Conservation (phyloP, 352 stramenopile genomes). For the Hyaloperonospora arabidopsidis region DNA sequence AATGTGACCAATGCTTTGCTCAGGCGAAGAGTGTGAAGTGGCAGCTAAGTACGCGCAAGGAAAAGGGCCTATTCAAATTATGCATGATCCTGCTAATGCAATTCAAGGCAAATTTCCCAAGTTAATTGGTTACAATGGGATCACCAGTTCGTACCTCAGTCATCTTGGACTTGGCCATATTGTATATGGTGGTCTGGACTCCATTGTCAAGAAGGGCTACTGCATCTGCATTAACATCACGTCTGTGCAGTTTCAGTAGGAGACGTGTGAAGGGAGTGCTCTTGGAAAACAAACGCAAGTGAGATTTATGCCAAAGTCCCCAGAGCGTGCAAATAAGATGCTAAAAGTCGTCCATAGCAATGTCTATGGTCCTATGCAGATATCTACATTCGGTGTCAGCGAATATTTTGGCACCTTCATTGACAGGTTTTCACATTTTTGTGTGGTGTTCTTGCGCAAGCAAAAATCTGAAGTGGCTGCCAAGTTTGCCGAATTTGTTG, state of each 20-base stretch:
- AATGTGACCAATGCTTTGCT: too few relatives aligned
- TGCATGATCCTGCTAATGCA: background rate
- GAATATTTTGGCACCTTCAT: background rate
- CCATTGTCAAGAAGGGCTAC: background rate
- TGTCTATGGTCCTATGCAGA: background rate
- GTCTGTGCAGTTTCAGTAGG: background rate
- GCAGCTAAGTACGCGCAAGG: background rate
- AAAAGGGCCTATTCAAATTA: too few relatives aligned
- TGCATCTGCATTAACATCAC: background rate
- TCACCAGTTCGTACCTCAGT: conserved; percentile 1
- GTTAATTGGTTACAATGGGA: background rate
- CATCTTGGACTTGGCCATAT: conserved; percentile 1
- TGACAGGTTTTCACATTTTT: background rate
- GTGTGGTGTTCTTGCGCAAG: background rate
- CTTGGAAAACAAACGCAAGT: conserved; percentile 3
- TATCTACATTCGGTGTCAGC: background rate
- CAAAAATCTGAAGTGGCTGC: background rate
- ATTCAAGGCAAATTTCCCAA: background rate
- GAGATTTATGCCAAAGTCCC: conserved; percentile 2
- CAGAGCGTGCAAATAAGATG: background rate
- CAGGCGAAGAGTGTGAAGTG: background rate
- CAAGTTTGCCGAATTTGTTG: conserved; percentile 7
- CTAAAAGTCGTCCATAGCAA: background rate
- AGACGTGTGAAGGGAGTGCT: background rate
- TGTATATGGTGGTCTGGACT: background rate